Evolutionary conservation across 2,329 filamentous ascomycete species (phyloP).

Genomic region (Lachnellula subtilissima): DNA sequence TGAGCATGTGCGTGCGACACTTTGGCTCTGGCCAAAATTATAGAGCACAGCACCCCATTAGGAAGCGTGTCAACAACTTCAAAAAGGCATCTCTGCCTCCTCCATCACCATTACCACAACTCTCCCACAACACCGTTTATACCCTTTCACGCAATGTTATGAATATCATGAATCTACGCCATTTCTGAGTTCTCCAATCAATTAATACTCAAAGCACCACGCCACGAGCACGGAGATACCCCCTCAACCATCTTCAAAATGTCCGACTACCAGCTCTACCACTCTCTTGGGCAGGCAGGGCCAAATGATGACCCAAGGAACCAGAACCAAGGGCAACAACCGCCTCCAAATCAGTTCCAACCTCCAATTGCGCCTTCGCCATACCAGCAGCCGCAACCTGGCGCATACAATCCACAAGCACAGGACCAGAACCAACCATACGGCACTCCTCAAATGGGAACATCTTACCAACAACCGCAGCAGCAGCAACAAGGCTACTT

Average conservation of each 20-base stretch:
- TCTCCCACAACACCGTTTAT: not conserved
- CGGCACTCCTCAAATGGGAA: slow-evolving; percentile 22
- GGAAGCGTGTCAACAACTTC: slow-evolving; percentile 22
- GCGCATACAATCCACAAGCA: slow-evolving; percentile 15
- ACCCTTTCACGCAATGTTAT: no score
- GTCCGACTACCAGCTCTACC: slow-evolving; percentile 53
- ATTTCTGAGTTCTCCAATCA: no score
- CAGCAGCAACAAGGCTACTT: slow-evolving; percentile 19
- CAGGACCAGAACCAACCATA: slow-evolving; percentile 13
- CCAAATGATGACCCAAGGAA: slow-evolving; percentile 51
- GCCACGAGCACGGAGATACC: no score
- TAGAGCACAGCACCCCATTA: not conserved
- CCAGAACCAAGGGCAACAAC: slow-evolving; percentile 46
- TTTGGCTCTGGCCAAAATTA: not conserved
- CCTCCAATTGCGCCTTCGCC: slow-evolving; percentile 49
- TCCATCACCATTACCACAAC: not conserved
- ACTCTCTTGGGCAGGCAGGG: slow-evolving; percentile 52
- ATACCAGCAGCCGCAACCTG: slow-evolving; percentile 36
- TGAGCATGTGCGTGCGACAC: not conserved
- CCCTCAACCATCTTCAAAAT: slow-evolving; percentile 33
- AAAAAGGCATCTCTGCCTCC: not conserved
- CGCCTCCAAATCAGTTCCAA: slow-evolving; percentile 51
- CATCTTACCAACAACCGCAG: slow-evolving; percentile 30
- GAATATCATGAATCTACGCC: no score
- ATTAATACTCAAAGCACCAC: no score